phyloP scores from a whole-genome alignment of 371 early-diverging fungal genomes.

The Mucor plumbeus region DNA sequence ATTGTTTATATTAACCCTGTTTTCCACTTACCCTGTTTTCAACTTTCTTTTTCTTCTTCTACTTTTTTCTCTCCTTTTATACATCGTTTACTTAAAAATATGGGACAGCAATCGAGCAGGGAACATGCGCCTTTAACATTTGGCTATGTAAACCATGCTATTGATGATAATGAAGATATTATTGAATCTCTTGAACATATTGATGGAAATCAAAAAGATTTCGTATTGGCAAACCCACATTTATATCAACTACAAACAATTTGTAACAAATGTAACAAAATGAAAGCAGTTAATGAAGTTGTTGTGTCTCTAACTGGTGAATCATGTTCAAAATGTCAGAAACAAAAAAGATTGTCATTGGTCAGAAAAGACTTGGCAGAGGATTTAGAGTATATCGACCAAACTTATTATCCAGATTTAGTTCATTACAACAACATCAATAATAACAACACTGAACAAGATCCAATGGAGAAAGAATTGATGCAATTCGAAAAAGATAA shows the following conservation, averaged over 20 bases:
- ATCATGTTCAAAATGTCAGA: constrained; percentile 25
- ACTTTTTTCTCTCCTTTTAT: not conserved
- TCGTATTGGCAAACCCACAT: constrained; percentile 33
- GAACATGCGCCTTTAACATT: constrained; percentile 34
- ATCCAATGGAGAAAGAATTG: constrained; percentile 28
- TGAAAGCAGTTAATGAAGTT: constrained; percentile 3
- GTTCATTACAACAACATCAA: constrained; percentile 24
- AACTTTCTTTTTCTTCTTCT: not conserved
- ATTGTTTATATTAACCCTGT: not conserved
- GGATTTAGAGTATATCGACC: constrained; percentile 38
- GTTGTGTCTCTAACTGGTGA: constrained; percentile 18
- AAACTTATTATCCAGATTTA: constrained; percentile 37
- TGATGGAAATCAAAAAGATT: constrained; percentile 19
- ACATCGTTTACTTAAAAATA: not conserved
- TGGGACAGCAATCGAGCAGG: constrained; percentile 35
- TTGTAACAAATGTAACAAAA: constrained; percentile 22
- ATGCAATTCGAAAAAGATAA: constrained; percentile 22
- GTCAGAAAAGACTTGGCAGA: constrained; percentile 31
- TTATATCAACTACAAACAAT: constrained; percentile 28
- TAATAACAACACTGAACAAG: not conserved
- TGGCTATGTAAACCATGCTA: constrained; percentile 28
- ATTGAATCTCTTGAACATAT: constrained; percentile 1
- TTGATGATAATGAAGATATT: not conserved
- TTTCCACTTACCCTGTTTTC: not conserved
- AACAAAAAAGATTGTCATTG: constrained; percentile 32